phyloP scores from a whole-genome alignment of 75 land plant genomes.

The Pseudotsuga menziesii region DNA sequence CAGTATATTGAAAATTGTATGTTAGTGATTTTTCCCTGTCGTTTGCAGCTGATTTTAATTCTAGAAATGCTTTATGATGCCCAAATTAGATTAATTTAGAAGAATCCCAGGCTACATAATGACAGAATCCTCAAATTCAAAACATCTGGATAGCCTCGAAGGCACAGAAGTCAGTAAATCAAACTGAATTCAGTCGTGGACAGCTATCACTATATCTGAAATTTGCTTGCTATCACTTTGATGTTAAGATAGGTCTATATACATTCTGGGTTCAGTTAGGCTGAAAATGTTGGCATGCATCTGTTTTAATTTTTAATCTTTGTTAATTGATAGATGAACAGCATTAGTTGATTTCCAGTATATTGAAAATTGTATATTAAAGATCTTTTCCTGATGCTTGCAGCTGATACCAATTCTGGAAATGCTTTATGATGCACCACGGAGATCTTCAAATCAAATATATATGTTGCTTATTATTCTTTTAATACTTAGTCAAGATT shows the following conservation, averaged over 20 bases:
- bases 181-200: no score
- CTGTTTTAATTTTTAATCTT: no score
- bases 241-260: no score
- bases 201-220: no score
- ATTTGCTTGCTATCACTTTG: no score
- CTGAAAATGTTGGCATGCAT: no score
- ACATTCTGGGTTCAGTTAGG: no score
- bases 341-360: neutral
- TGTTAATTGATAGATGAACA: neutral
- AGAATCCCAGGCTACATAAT: no score
- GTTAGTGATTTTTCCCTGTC: constrained; percentile 7
- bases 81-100: no score
- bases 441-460: constrained; percentile 73
- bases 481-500: constrained; percentile 90
- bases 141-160: no score
- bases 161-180: no score
- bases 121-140: no score
- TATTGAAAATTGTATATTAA: constrained; percentile 1
- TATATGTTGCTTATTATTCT: constrained; percentile 85
- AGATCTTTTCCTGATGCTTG: constrained; percentile 10
- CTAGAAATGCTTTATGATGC: constrained; percentile 82
- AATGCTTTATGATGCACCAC: constrained; percentile 73
- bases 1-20: neutral
- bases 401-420: constrained; percentile 87
- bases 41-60: constrained; percentile 72